Percentiles rank a stretch among this genome's conserved stretches.
phyloP scores from a whole-genome alignment of 352 stramenopile species.

The Lagenidium sp. region DNA sequence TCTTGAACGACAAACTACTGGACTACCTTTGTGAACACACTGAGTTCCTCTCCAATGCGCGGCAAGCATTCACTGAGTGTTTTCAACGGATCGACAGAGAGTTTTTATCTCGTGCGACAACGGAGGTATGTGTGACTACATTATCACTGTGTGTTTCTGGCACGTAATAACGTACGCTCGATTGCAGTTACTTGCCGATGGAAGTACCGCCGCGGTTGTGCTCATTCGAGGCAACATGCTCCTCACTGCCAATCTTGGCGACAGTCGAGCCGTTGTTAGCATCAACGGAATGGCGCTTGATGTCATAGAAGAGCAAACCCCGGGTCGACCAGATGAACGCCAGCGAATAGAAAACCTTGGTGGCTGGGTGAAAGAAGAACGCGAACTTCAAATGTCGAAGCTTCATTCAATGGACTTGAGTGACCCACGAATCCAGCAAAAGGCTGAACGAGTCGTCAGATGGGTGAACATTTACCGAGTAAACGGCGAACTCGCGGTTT shows the following conservation, averaged over 20 bases:
- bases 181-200: slow-evolving; percentile 46
- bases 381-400: slow-evolving; percentile 82
- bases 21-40: slow-evolving; percentile 64
- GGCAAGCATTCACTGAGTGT: slow-evolving; percentile 57
- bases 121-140: slow-evolving; percentile 26
- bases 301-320: slow-evolving; percentile 85
- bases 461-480: slow-evolving; percentile 85
- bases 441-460: slow-evolving; percentile 69
- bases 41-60: slow-evolving; percentile 48
- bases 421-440: slow-evolving; percentile 77
- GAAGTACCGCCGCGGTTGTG: slow-evolving; percentile 72
- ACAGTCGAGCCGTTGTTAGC: slow-evolving; percentile 79
- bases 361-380: slow-evolving; percentile 78
- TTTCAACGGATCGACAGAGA: slow-evolving; percentile 72
- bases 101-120: slow-evolving; percentile 53
- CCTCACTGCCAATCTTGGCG: slow-evolving; percentile 82
- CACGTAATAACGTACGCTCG: too few relatives aligned
- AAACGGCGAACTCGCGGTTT: slow-evolving; percentile 90
- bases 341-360: slow-evolving; percentile 58
- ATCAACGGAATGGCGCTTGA: slow-evolving; percentile 70
- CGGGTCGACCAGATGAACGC: slow-evolving; percentile 62
- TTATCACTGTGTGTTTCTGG: too few relatives aligned
- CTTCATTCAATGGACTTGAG: slow-evolving; percentile 85
- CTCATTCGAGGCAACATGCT: slow-evolving; percentile 75
- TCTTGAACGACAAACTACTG: slow-evolving; percentile 60